These are phyloP conservation scores for Parafenestella ontariensis DNA, from an alignment of 2,329 filamentous ascomycete genomes.

Conservation along the genomic window DNA sequence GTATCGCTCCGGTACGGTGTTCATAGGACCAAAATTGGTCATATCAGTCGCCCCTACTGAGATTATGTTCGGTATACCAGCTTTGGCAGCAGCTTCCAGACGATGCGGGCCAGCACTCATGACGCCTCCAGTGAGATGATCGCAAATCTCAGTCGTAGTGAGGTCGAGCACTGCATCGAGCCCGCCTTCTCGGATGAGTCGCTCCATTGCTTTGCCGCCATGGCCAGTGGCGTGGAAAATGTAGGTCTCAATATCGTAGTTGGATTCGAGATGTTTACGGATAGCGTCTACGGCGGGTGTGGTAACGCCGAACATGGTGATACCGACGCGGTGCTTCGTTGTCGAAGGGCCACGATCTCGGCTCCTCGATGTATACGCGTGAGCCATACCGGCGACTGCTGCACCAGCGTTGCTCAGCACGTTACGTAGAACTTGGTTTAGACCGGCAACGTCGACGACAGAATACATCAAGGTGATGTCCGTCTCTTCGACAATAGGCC, in stretches of 20 bases:
- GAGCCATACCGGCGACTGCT: conserved; percentile 66
- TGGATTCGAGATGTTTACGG: conserved; percentile 54
- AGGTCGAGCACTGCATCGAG: conserved; percentile 73
- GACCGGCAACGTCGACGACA: conserved; percentile 73
- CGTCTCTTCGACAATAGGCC: conserved; percentile 69
- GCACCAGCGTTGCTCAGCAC: conserved; percentile 70
- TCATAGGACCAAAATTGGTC: conserved; percentile 66
- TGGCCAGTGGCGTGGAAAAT: conserved; percentile 75
- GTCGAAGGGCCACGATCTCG: background rate
- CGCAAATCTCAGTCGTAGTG: conserved; percentile 73
- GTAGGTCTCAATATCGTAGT: conserved; percentile 61
- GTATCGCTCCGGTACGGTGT: conserved; percentile 64
- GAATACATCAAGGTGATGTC: conserved; percentile 75
- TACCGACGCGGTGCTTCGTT: conserved; percentile 62
- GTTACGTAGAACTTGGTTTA: conserved; percentile 64
- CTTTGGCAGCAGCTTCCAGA: conserved; percentile 63
- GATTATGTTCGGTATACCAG: conserved; percentile 65
- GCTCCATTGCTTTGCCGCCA: conserved; percentile 73
- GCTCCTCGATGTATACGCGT: conserved; percentile 47
- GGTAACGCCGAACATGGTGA: conserved; percentile 80
- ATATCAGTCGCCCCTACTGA: conserved; percentile 56
- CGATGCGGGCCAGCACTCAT: conserved; percentile 66
- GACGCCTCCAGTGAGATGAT: conserved; percentile 68
- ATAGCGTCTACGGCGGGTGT: conserved; percentile 69
- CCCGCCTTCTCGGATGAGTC: conserved; percentile 63